phyloP scores from a whole-genome alignment of 164 flowering plant genomes.

The Paratinospora sagittata region DNA sequence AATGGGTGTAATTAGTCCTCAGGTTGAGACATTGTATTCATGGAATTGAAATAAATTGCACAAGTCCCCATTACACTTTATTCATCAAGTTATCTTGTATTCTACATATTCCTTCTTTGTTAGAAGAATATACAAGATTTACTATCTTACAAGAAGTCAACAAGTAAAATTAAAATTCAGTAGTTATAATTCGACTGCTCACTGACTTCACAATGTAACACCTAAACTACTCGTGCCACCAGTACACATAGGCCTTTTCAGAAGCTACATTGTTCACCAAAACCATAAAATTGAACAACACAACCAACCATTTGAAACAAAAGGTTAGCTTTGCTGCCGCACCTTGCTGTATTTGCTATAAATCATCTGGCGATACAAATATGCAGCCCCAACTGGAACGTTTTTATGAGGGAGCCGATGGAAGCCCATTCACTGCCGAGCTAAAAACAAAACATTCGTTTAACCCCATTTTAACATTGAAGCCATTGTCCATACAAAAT shows the following conservation, averaged over 20 bases:
- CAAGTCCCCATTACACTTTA: too few species aligned
- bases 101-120: too few species aligned
- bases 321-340: neutral
- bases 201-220: neutral
- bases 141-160: too few species aligned
- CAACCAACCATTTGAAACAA: neutral
- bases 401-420: neutral
- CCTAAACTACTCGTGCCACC: neutral
- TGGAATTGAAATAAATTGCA: too few species aligned
- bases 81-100: too few species aligned
- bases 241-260: neutral
- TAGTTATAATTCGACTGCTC: neutral
- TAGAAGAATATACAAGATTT: too few species aligned
- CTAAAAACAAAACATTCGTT: neutral
- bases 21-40: too few species aligned
- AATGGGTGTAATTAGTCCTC: too few species aligned
- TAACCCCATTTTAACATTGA: neutral
- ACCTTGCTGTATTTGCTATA: neutral
- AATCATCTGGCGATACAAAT: neutral
- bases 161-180: neutral
- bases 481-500: neutral
- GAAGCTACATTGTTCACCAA: neutral
- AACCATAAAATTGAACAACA: neutral
- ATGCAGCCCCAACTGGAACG: neutral
- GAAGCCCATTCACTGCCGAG: neutral